A percentile compares a stretch with the other conserved stretches of the same genome.
These are phyloP conservation scores for Candida xyloterini DNA, from an alignment of 805 yeast genomes.

Conservation along the genomic window DNA sequence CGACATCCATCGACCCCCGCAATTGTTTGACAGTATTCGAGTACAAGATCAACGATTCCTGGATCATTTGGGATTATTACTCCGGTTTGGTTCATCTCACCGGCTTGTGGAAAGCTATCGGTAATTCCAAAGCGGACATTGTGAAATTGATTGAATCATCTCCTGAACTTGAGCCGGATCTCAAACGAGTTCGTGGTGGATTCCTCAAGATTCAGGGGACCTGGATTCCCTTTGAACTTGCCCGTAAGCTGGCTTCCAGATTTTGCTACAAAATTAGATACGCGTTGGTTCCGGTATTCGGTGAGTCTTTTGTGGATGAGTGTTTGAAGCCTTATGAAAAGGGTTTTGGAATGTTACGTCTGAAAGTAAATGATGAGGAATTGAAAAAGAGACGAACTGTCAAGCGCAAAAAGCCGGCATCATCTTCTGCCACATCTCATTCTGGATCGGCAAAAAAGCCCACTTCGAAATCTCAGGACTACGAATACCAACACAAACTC, in stretches of 20 bases:
- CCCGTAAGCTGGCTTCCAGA: slow-evolving; percentile 62
- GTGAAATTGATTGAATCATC: slow-evolving; percentile 64
- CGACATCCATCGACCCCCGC: slow-evolving; percentile 72
- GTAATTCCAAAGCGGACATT: slow-evolving; percentile 71
- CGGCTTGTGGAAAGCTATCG: slow-evolving; percentile 79
- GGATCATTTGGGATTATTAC: slow-evolving; percentile 82
- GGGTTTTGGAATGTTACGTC: slow-evolving; percentile 62
- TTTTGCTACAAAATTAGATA: slow-evolving; percentile 78
- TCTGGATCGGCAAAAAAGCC: slow-evolving; percentile 3
- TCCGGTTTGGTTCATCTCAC: slow-evolving; percentile 87
- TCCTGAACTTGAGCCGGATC: slow-evolving; percentile 60
- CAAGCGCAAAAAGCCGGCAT: slow-evolving; percentile 18
- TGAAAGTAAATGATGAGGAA: slow-evolving; percentile 33
- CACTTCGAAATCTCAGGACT: slow-evolving; percentile 3
- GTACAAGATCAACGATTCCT: slow-evolving; percentile 62
- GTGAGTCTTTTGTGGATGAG: slow-evolving; percentile 58
- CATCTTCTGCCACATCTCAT: slow-evolving; percentile 1
- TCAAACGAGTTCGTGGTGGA: slow-evolving; percentile 84
- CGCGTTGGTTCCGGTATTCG: slow-evolving; percentile 77
- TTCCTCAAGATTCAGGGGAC: slow-evolving; percentile 91
- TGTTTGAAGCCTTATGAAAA: slow-evolving; percentile 58
- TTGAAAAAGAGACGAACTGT: slow-evolving; percentile 23
- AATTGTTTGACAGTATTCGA: slow-evolving; percentile 69
- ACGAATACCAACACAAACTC: slow-evolving; percentile 10
- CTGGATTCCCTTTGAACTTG: slow-evolving; percentile 77